Evolutionary conservation across 345 rosid species (phyloP).

Genomic region (Carallia brachiata): DNA sequence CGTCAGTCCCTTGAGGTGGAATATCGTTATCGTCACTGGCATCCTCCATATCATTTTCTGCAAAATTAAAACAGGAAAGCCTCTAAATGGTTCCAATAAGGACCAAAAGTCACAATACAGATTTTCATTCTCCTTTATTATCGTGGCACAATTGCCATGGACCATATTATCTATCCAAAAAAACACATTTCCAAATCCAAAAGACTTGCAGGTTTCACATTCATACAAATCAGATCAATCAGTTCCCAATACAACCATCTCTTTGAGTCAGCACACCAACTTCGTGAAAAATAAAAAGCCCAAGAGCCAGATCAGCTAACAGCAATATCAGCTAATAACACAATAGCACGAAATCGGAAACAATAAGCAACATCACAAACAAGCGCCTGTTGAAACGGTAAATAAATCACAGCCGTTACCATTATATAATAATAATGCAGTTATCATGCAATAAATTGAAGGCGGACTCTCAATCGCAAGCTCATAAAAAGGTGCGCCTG

Average conservation of each 20-base stretch:
- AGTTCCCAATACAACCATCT: no score
- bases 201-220: neutral
- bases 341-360: no score
- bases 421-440: no score
- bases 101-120: neutral
- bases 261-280: no score
- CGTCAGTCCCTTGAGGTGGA: slow-evolving; percentile 33
- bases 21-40: slow-evolving; percentile 24
- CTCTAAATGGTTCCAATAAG: neutral
- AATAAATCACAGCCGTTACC: no score
- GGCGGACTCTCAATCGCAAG: neutral
- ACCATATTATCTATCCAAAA: no score
- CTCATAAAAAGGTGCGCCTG: neutral
- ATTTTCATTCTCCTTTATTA: neutral
- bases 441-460: no score
- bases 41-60: slow-evolving; percentile 52
- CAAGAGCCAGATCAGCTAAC: no score
- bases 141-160: neutral
- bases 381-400: no score
- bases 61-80: slow-evolving; percentile 11
- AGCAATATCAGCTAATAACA: no score
- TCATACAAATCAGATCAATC: neutral
- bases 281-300: no score
- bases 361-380: no score
- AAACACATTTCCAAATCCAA: neutral